Evolutionary conservation across 805 yeast genomes (phyloP).

Genomic region (Cyberlindnera lachancei): DNA sequence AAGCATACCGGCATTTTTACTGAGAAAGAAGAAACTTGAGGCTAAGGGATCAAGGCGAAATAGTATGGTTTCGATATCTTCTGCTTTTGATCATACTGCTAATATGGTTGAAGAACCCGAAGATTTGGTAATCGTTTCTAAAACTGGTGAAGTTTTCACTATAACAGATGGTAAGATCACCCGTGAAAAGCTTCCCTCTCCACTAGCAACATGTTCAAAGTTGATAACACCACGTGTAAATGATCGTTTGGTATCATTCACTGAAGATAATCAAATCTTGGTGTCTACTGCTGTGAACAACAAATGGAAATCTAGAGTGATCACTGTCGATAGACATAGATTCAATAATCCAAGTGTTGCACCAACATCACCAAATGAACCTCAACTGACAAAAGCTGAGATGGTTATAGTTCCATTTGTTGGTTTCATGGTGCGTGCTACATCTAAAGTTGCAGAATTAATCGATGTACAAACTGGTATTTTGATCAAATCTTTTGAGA

Average conservation of each 20-base stretch:
- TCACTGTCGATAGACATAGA: constrained; percentile 37
- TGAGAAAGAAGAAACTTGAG: constrained; percentile 24
- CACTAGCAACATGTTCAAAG: constrained; percentile 44
- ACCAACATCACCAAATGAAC: not conserved
- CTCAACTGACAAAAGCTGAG: constrained; percentile 21
- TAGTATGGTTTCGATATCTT: constrained; percentile 21
- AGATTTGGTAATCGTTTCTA: constrained; percentile 45
- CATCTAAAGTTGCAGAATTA: constrained; percentile 49
- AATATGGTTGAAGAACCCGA: constrained; percentile 15
- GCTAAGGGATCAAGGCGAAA: constrained; percentile 27
- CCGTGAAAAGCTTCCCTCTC: constrained; percentile 25
- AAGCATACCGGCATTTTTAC: constrained; percentile 38
- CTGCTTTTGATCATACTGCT: constrained; percentile 19
- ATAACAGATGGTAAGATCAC: constrained; percentile 39
- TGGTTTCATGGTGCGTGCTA: constrained; percentile 64
- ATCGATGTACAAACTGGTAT: constrained; percentile 78
- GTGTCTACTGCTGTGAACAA: constrained; percentile 57
- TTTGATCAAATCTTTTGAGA: constrained; percentile 48
- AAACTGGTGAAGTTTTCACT: constrained; percentile 41
- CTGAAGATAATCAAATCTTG: constrained; percentile 41
- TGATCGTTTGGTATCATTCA: constrained; percentile 57
- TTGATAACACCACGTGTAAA: constrained; percentile 66
- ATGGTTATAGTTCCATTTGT: constrained; percentile 59
- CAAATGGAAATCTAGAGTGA: constrained; percentile 52
- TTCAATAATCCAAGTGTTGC: constrained; percentile 18